These are phyloP conservation scores for Flaveria linearis DNA, from an alignment of 129 eudicot genomes.

Conservation along the genomic window DNA sequence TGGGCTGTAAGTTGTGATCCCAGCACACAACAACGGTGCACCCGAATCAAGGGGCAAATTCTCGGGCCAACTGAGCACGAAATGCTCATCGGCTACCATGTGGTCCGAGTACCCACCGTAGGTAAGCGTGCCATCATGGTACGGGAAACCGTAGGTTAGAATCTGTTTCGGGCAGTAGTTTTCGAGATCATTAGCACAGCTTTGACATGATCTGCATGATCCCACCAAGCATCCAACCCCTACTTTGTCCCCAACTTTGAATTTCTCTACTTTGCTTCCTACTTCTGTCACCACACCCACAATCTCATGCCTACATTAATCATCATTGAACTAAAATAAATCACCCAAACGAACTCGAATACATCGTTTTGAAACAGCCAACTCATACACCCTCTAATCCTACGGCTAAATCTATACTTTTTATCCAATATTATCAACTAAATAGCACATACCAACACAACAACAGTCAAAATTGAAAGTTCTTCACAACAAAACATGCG, in stretches of 20 bases:
- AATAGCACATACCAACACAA: too few relatives aligned
- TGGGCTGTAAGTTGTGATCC: slow-evolving; percentile 4
- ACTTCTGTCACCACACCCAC: slow-evolving; percentile 14
- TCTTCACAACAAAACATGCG: too few relatives aligned
- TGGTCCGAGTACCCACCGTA: slow-evolving; percentile 14
- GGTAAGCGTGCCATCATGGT: neutral
- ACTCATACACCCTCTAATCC: too few relatives aligned
- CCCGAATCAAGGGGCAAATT: slow-evolving; percentile 7
- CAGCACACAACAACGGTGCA: neutral
- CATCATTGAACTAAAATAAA: too few relatives aligned
- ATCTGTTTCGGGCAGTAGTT: neutral
- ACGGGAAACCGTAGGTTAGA: neutral
- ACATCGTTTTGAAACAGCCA: too few relatives aligned
- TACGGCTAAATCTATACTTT: too few relatives aligned
- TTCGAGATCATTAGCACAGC: slow-evolving; percentile 3
- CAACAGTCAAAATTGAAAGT: too few relatives aligned
- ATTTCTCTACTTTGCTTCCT: neutral
- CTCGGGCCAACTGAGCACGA: neutral
- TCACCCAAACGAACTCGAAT: too few relatives aligned
- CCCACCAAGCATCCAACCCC: slow-evolving; percentile 11
- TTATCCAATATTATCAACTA: too few relatives aligned
- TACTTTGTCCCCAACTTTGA: neutral
- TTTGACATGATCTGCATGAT: slow-evolving; percentile 12
- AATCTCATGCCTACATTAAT: slow-evolving; percentile 14
- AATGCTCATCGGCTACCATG: slow-evolving; percentile 14